A percentile compares a stretch with the other conserved stretches of the same genome.
phyloP scores from a whole-genome alignment of 192 early-diverging fungal genomes.

The Backusella tuberculispora region DNA sequence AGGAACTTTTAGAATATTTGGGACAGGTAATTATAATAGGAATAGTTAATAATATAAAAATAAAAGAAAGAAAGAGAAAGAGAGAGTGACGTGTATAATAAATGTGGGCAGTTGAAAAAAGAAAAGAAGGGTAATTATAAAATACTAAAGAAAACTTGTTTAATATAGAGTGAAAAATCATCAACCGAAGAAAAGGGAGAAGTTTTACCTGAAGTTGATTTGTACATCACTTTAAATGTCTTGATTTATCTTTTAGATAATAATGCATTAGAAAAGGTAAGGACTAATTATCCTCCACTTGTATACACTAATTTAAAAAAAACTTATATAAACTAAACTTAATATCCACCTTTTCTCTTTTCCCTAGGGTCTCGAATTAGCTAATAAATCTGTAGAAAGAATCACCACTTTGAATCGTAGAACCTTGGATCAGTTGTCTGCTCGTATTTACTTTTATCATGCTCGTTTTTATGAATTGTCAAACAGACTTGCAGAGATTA shows the following conservation, averaged over 20 bases:
- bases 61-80: neutral
- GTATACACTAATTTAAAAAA: neutral
- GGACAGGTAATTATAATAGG: slow-evolving; percentile 35
- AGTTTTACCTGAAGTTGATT: slow-evolving; percentile 76
- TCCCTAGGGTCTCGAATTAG: slow-evolving; percentile 67
- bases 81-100: too few relatives aligned
- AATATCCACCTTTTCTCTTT: too few relatives aligned
- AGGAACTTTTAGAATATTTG: slow-evolving; percentile 37
- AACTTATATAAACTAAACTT: neutral
- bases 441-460: slow-evolving; percentile 93
- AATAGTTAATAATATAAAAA: neutral
- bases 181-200: slow-evolving; percentile 21
- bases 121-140: neutral
- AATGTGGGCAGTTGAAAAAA: too few relatives aligned
- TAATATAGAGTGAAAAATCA: slow-evolving; percentile 3
- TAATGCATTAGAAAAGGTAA: slow-evolving; percentile 69
- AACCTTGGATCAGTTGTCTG: slow-evolving; percentile 88
- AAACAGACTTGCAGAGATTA: slow-evolving; percentile 70
- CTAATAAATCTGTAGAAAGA: slow-evolving; percentile 64
- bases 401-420: slow-evolving; percentile 79
- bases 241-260: slow-evolving; percentile 85
- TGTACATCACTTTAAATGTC: slow-evolving; percentile 82
- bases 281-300: neutral
- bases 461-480: slow-evolving; percentile 87
- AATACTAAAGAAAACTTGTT: neutral